phyloP scores from a whole-genome alignment of 257 asterid genomes.

The Jacaranda mimosifolia region DNA sequence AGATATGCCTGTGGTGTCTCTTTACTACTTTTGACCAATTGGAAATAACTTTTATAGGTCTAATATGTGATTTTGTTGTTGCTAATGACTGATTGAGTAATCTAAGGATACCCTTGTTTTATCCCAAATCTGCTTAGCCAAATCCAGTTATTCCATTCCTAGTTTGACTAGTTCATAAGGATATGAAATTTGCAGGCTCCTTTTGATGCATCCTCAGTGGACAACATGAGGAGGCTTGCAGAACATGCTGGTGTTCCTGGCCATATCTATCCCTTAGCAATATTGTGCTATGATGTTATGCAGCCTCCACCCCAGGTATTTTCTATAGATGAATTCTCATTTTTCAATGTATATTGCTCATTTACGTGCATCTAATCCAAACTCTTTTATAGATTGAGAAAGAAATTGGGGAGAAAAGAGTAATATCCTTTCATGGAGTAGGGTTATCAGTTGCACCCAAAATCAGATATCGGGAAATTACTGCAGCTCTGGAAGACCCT shows the following conservation, averaged over 20 bases:
- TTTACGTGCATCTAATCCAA: constrained; percentile 23
- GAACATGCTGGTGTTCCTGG: constrained; percentile 85
- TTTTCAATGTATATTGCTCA: neutral
- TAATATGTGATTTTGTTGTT: no score
- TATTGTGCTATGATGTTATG: constrained; percentile 80
- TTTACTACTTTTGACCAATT: no score
- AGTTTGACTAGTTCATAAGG: constrained; percentile 33
- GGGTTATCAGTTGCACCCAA: constrained; percentile 79
- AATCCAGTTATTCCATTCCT: neutral
- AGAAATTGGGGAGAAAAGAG: constrained; percentile 89
- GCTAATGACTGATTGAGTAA: neutral
- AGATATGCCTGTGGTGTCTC: no score
- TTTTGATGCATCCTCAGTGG: constrained; percentile 77
- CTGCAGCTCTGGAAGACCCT: constrained; percentile 60
- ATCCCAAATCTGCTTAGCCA: constrained; percentile 1
- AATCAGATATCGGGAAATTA: constrained; percentile 58
- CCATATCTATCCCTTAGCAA: constrained; percentile 75
- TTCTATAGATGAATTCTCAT: neutral
- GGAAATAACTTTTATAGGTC: no score
- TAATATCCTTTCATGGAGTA: constrained; percentile 79
- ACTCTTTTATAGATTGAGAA: constrained; percentile 72
- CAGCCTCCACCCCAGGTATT: constrained; percentile 87
- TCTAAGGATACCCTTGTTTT: neutral
- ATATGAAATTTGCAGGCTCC: constrained; percentile 63
- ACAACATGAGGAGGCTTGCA: constrained; percentile 87